Evolutionary conservation across 164 flowering plant species (phyloP), one percentile per base, ranked within the genome.

Genomic region (Cinnamomum chago): DNA sequence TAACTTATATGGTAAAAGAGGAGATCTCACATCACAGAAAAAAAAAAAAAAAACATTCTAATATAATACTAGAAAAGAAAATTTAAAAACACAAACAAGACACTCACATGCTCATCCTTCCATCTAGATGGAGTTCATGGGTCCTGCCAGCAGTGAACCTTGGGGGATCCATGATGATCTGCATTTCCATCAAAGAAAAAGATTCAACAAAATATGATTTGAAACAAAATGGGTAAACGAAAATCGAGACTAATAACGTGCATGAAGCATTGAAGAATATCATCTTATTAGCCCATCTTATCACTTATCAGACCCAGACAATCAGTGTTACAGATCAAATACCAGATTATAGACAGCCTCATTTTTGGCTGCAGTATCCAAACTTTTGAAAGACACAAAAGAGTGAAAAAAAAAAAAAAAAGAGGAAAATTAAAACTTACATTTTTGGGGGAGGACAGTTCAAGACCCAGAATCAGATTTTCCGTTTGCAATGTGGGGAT

Each of bases 81-180:
- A 52, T 30, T 30, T 52, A 52, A 52, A 12, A 17, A 12, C 17
- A 12, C 58, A 17, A 52, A 52, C 58, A 13, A 40, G 33, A 70
- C 7, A 82, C 90, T 84, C 68, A 90, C 90, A 51, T 90, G 94
- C 77, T 89, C 90, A 77, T 82, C 86, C 70, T 90, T 90, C 94
- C 94, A 90, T 67, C 75, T 86, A 52, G 91, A 82, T 73, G 94
- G 94, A 72, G 72, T 82, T 81, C n/a, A 90, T 27, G 94, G 94
- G 58, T 88, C 92, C 74, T 85, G 66, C 94, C 94, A 90, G 77
- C 75, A 79, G 76, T 88, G 86, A 74, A 90, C 86, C 82, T 78
- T 90, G 18, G 87, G 86, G 70, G 90, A 85, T 72, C 94, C 94
- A 72, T 86, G 90, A 78, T 85, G 90, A 79, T 88, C 94, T 90